These are phyloP conservation scores for Allodekkera sacchari DNA, from an alignment of 805 yeast species.

Conservation along the genomic window DNA sequence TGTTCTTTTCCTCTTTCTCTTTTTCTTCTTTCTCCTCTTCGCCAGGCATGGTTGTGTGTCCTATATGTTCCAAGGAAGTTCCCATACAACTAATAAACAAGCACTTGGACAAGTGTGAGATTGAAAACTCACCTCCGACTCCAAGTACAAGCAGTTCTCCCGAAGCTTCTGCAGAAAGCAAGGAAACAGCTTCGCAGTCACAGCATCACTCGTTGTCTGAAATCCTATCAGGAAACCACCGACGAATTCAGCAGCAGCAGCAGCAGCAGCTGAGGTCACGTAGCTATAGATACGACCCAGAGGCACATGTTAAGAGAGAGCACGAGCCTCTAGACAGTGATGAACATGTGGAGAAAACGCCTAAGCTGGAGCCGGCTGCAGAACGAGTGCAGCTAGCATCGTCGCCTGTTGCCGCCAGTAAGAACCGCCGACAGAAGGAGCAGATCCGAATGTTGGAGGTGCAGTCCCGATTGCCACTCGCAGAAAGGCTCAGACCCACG, in stretches of 20 bases:
- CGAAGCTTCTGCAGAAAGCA: not conserved
- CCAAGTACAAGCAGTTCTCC: not conserved
- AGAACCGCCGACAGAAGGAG: constrained; percentile 3
- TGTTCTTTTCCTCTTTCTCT: not conserved
- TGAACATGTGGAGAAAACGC: not conserved
- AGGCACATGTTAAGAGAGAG: no score
- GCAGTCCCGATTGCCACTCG: constrained; percentile 41
- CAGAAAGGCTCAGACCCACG: constrained; percentile 79
- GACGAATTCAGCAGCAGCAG: not conserved
- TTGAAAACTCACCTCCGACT: constrained; percentile 1
- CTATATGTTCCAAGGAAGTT: constrained; percentile 24
- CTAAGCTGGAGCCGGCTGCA: not conserved
- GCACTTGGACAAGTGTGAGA: constrained; percentile 27
- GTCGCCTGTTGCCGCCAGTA: constrained; percentile 2
- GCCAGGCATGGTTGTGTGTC: constrained; percentile 27
- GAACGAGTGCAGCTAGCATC: no score
- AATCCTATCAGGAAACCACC: not conserved
- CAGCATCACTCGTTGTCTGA: not conserved
- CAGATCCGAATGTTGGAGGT: constrained; percentile 7
- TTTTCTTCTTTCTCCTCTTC: not conserved
- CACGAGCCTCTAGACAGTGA: constrained; percentile 1
- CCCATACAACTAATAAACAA: constrained; percentile 22
- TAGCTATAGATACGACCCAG: no score
- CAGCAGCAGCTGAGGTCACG: no score
- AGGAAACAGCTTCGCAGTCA: not conserved